Evolutionary conservation across 2,329 filamentous ascomycete species (phyloP).

Genomic region (Aspergillus udagawae): DNA sequence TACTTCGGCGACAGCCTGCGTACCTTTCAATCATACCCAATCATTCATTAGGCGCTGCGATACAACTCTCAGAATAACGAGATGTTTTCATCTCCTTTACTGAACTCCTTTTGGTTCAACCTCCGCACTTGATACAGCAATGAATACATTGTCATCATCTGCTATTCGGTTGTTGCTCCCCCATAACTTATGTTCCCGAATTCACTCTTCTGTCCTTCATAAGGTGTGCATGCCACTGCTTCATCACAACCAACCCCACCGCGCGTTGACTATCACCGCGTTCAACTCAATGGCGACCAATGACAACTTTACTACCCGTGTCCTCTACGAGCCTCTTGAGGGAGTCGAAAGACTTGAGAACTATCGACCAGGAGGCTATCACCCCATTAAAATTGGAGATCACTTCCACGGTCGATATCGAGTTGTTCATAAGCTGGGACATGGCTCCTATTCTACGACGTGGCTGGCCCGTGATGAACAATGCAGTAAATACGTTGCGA

Average conservation of each 20-base stretch:
- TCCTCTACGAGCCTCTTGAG: conserved; percentile 18
- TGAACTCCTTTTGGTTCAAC: too few relatives aligned
- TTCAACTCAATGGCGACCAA: conserved; percentile 9
- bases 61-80: too few relatives aligned
- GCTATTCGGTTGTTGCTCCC: conserved; percentile 1
- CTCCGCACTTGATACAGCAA: background rate
- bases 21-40: too few relatives aligned
- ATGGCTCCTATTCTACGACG: conserved; percentile 34
- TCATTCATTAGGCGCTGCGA: too few relatives aligned
- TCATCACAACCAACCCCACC: conserved; percentile 2
- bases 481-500: conserved; percentile 20
- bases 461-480: conserved; percentile 26
- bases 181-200: conserved; percentile 1
- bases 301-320: conserved; percentile 1
- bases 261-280: conserved; percentile 8
- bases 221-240: conserved; percentile 5
- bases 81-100: too few relatives aligned
- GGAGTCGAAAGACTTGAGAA: conserved; percentile 18
- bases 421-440: conserved; percentile 40
- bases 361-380: conserved; percentile 26
- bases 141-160: conserved; percentile 8
- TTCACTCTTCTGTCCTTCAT: conserved; percentile 3
- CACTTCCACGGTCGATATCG: conserved; percentile 31
- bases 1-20: too few relatives aligned
- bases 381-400: conserved; percentile 27